phyloP scores from a whole-genome alignment of 495 filamentous ascomycete species.

The Penicillium longicatenatum region DNA sequence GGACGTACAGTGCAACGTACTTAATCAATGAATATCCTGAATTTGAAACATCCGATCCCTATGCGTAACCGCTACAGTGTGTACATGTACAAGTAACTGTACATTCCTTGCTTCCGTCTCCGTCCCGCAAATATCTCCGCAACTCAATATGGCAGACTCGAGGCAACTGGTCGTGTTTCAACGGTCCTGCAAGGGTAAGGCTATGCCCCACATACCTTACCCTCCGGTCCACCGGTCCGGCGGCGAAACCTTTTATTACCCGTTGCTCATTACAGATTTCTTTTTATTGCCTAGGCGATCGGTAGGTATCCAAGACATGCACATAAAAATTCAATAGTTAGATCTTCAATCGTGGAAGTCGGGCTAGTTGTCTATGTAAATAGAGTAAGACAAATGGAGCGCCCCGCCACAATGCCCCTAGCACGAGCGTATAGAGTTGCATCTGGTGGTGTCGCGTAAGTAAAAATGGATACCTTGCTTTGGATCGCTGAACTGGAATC shows the following conservation, averaged over 20 bases:
- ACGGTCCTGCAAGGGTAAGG: neutral
- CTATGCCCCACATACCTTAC: neutral
- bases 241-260: neutral
- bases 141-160: neutral
- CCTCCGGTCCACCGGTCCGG: neutral
- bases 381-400: neutral
- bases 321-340: neutral
- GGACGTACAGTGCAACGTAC: too few relatives aligned
- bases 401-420: neutral
- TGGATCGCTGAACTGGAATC: neutral
- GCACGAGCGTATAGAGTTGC: neutral
- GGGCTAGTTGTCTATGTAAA: neutral
- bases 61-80: too few relatives aligned
- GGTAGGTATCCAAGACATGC: neutral
- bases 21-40: neutral
- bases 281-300: neutral
- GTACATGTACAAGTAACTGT: slow-evolving; percentile 2
- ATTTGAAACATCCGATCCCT: neutral
- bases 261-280: neutral
- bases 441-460: neutral
- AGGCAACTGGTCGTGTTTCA: neutral
- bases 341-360: neutral
- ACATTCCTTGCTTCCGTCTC: slow-evolving; percentile 3
- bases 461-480: neutral
- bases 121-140: neutral